Evolutionary conservation across 805 yeast genomes (phyloP), one percentile per base, ranked within the genome.

Genomic region (Ogataea zsoltii): DNA sequence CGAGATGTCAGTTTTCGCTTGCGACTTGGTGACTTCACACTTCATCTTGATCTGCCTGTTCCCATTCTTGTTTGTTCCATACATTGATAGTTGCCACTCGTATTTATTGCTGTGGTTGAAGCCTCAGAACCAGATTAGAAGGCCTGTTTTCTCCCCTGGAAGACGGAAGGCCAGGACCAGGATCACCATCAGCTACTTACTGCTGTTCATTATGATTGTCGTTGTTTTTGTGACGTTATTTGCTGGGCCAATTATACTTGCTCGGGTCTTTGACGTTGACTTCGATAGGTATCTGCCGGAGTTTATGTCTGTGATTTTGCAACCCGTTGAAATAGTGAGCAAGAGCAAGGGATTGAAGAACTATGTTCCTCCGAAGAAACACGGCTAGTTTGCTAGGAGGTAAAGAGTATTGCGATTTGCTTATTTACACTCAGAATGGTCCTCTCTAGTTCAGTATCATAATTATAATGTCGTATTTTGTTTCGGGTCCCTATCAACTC

Each of bases 1-100:
- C 55, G 94, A 85, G 58, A 70, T 83, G 71, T 75, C 84, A n/a
- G 75, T 76, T 45, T 85, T 83, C 67, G 79, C 85, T 0, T 79
- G 76, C 4, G 94, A 85, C 62, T 72, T 82, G 46, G 60, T 76
- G 23, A 65, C 83, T 25, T 79, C 83, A 0, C 90, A 85, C 58
- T 53, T 76, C 33, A 62, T 85, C 12, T 65, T 84, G 41, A 75
- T 78, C 48, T 61, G 74, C 5, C 88, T 83, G 52, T 63, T 82
- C 9, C 90, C 90, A 1, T 49, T 85, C 13, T 62, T 84, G 29
- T 68, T 83, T 29, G 66, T 82, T 33, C 91, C 91, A 0, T 82
- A 72, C 52, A 72, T 82, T 37, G 85, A 83, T 56, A 74, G 73
- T 38, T 76, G 83, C 76, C 94, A 85, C 56, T 77, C 89, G 1